These are phyloP conservation scores for Hypoxylon lienhwacheense DNA, from an alignment of 495 filamentous ascomycete genomes.

Conservation along the genomic window DNA sequence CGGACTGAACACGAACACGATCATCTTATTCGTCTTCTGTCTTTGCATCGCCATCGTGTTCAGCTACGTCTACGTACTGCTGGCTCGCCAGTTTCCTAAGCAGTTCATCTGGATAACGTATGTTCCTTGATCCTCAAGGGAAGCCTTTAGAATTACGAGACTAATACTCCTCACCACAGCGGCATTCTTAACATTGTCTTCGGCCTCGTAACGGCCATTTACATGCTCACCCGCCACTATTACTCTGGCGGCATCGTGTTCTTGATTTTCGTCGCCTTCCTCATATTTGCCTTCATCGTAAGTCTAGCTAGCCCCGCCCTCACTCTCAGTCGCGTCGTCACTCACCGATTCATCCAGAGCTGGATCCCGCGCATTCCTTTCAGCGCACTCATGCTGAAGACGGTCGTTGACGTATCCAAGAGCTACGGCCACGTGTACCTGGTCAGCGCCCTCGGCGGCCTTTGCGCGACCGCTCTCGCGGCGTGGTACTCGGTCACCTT, in stretches of 20 bases:
- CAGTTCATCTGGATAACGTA: constrained; percentile 84
- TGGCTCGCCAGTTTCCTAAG: constrained; percentile 81
- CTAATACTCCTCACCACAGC: constrained; percentile 62
- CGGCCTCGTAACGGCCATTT: constrained; percentile 64
- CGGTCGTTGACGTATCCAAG: constrained; percentile 81
- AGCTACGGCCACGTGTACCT: constrained; percentile 82
- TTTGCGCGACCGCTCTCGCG: constrained; percentile 71
- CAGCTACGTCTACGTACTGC: constrained; percentile 73
- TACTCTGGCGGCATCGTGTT: constrained; percentile 85
- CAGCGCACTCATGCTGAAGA: constrained; percentile 85
- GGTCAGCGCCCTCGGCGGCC: constrained; percentile 76
- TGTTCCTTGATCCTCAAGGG: constrained; percentile 47
- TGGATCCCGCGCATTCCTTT: constrained; percentile 91
- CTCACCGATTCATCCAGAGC: constrained; percentile 51
- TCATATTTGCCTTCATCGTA: constrained; percentile 53
- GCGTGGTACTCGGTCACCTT: constrained; percentile 65
- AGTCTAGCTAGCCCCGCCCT: not conserved
- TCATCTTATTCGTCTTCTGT: constrained; percentile 80
- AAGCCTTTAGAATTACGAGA: constrained; percentile 51
- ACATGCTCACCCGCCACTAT: constrained; percentile 67
- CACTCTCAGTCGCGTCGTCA: not conserved
- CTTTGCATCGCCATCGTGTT: constrained; percentile 70
- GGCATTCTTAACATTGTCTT: constrained; percentile 86
- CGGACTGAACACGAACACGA: constrained; percentile 77
- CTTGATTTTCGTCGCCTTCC: constrained; percentile 68